Evolutionary conservation across 148 eudicot species (phyloP), one percentile per base, ranked within the genome.

Genomic region (Polygonum aviculare): DNA sequence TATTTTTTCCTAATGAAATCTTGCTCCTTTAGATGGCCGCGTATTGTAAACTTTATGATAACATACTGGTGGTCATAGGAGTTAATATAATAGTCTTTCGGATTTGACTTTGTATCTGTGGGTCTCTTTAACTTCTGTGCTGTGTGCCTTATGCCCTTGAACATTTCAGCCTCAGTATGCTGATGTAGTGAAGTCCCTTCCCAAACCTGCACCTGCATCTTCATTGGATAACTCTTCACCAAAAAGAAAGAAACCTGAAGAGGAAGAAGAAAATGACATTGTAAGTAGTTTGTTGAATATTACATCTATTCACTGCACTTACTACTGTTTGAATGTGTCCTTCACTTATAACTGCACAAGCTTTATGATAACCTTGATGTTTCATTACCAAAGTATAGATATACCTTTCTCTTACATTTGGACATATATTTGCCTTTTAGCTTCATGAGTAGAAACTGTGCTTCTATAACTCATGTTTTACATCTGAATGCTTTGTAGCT

Each of bases 131-230:
- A 14, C 14, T 65, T n/a, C 14, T 63, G 40, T 63, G 36, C 14
- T 63, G 16, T 26, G 40, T 35, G 67, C 44, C 72, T 67, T 67
- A 31, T 62, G 69, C 33, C 69, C 69, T 31, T 62, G 38, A 55
- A 35, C 75, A 69, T 75, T 70, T 71, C 84, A 87, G 91, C 86
- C 87, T 41, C 89, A 85, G 40, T 86, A 79, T 74, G 76, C 75
- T 82, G 93, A 89, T 72, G 65, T 49, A 57, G 77, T 80, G 26
- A 86, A 78, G 83, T 86, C 91, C 79, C 93, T 88, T 81, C 91
- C 91, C 10, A 89, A 81, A 83, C 96, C 96, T 62, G 81, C 82
- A 80, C 88, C 91, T 51, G 54, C 78, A 63, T 73, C 83, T 54
- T 67, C 75, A 21, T 76, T 74, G 71, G 86, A 82, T 54, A 74